Evolutionary conservation across 139 green algal genomes (phyloP).

Genomic region (Chlamydomonas sphaeroides): DNA sequence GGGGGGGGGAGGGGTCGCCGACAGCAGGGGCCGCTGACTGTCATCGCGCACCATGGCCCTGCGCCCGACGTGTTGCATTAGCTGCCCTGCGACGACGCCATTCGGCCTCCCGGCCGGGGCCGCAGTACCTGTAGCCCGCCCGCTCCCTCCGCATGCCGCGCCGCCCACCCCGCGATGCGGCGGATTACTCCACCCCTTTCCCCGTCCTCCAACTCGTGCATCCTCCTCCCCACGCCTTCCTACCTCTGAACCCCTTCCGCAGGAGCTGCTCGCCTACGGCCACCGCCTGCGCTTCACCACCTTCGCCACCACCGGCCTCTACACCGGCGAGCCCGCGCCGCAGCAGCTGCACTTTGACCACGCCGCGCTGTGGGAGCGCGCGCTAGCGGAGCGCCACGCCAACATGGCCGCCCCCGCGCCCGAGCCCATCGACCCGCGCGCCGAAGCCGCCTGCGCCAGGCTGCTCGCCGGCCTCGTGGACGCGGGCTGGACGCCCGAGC

Average conservation of each 20-base stretch:
- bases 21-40: too few relatives aligned
- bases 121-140: too few relatives aligned
- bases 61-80: too few relatives aligned
- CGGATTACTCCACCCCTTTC: not conserved
- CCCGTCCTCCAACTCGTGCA: not conserved
- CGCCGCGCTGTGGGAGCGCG: slow-evolving; percentile 25
- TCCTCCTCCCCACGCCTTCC: not conserved
- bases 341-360: slow-evolving; percentile 33
- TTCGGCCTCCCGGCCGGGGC: too few relatives aligned
- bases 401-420: not conserved
- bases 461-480: slow-evolving; percentile 11
- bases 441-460: slow-evolving; percentile 10
- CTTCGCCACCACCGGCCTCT: slow-evolving; percentile 40
- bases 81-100: too few relatives aligned
- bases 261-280: slow-evolving; percentile 19
- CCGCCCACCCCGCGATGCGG: too few relatives aligned
- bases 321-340: slow-evolving; percentile 30
- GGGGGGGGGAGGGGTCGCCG: too few relatives aligned
- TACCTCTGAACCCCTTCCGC: not conserved
- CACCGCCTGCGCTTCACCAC: slow-evolving; percentile 41
- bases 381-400: slow-evolving; percentile 21
- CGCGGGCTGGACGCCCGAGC: slow-evolving; percentile 3
- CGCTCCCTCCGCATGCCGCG: too few relatives aligned
- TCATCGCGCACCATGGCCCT: too few relatives aligned
- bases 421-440: not conserved